Evolutionary conservation across 139 green algal genomes (phyloP).

Genomic region (Chlorella vulgaris): DNA sequence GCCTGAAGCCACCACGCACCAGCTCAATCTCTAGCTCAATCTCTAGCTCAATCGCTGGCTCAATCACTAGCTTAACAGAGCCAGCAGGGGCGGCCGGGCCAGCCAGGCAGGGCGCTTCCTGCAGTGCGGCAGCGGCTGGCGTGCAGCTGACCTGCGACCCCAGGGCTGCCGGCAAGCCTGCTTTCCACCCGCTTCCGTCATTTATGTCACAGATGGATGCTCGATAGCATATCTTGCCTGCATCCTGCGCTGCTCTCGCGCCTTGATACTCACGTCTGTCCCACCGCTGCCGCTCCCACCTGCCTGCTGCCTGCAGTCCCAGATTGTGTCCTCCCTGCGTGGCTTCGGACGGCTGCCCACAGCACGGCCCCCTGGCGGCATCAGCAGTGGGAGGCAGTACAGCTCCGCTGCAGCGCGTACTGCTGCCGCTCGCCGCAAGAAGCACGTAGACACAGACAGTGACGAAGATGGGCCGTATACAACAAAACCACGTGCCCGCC

Average conservation of each 20-base stretch:
- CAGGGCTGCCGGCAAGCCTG: no score
- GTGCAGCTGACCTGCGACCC: no score
- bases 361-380: slow-evolving; percentile 6
- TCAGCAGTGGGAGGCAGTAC: slow-evolving; percentile 14
- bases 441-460: not conserved
- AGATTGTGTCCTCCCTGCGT: slow-evolving; percentile 16
- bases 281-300: not conserved
- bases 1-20: not conserved
- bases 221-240: no score
- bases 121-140: not conserved
- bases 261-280: not conserved
- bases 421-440: not conserved
- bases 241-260: not conserved
- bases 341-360: slow-evolving; percentile 27
- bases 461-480: not conserved
- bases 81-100: no score
- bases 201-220: no score
- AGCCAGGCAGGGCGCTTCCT: no score
- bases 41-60: not conserved
- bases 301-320: slow-evolving; percentile 20
- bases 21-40: not conserved
- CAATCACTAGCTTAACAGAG: not conserved
- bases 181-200: no score
- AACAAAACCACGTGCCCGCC: not conserved
- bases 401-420: not conserved